Conservation (phyloP, 306 rosid genomes). For the Morella rubra region DNA sequence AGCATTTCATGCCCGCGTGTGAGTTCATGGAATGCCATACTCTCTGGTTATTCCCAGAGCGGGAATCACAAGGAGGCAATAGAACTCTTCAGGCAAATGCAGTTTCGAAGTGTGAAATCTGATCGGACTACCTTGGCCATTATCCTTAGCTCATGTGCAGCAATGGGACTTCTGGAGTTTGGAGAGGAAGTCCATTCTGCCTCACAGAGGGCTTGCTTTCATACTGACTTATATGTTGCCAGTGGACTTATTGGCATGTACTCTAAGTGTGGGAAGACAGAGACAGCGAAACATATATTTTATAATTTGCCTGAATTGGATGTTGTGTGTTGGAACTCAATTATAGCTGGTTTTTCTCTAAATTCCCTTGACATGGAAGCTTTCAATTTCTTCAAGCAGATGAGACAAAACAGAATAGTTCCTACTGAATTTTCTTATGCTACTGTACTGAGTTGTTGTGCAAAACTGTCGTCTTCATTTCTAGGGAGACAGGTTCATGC, state of each 20-base stretch:
- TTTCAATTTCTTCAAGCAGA: constrained; percentile 49
- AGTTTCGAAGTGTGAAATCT: constrained; percentile 48
- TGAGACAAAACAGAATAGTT: constrained; percentile 41
- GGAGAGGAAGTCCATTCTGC: constrained; percentile 68
- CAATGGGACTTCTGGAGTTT: constrained; percentile 45
- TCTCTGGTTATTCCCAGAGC: constrained; percentile 59
- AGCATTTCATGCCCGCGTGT: constrained; percentile 54
- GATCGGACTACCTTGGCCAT: constrained; percentile 66
- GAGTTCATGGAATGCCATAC: constrained; percentile 73
- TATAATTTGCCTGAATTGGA: constrained; percentile 45
- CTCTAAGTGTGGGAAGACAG: constrained; percentile 65
- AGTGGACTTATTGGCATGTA: constrained; percentile 70
- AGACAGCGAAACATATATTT: constrained; percentile 50
- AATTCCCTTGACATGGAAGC: constrained; percentile 64
- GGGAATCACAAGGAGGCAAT: constrained; percentile 52
- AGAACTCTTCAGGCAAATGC: constrained; percentile 60
- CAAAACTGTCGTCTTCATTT: constrained; percentile 60
- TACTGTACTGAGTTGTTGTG: constrained; percentile 56
- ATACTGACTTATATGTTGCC: constrained; percentile 53
- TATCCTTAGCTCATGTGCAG: constrained; percentile 65
- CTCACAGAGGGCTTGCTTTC: constrained; percentile 42
- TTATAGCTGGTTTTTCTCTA: constrained; percentile 61
- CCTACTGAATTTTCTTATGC: constrained; percentile 70
- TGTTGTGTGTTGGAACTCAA: constrained; percentile 82
- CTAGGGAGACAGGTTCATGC: constrained; percentile 66